Base-by-base conservation (phyloP, 2,329 filamentous ascomycete species). In the Cadophora gregata region DNA sequence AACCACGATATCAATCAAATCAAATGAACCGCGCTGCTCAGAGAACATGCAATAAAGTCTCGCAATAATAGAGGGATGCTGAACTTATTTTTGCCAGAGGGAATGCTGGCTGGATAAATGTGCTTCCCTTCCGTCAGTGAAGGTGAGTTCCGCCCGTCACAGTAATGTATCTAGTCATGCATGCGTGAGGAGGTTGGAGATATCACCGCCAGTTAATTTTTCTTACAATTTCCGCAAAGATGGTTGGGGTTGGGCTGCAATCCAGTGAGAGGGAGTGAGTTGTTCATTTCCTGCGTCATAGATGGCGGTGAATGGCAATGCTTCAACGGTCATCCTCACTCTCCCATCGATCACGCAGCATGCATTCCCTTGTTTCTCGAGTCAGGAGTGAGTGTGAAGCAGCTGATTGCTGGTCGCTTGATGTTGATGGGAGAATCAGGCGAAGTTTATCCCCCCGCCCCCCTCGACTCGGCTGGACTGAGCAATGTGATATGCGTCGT, bases 151-250 rank as follows among this genome's bases (percentile, higher is more conserved):
- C n/a, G n/a, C 25, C 31, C 42, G 33, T 21, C 24, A 19, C n/a
- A 33, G 59, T 64, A 66, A 67, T 71, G 62, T 72, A 70, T 66
- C 56, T 64, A 67, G 51, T 69, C 69, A 71, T 71, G 69, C 70
- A 66, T 50, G 14, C 16, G 48, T 45, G 64, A 59, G 67, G 71
- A 70, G 69, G 70, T 63, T 71, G 66, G 71, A 55, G 42, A 71
- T 65, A 66, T 69, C 66, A 62, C 63, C 33, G 63, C 64, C 67
- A 67, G 36, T 68, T 67, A 68, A 64, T 33, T 47, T 42, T 38
- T n/a, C n/a, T 48, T 53, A 51, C 36, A 31, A 33, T 21, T 53
- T 62, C 29, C 48, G 45, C 59, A 62, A n/a, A 42, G 58, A 51
- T 6, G 60, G 47, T 62, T 62, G 60, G 45, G 42, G 42, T 58